Base-by-base conservation (phyloP, 2,329 filamentous ascomycete genomes). In the Boeremia lycopersici region DNA sequence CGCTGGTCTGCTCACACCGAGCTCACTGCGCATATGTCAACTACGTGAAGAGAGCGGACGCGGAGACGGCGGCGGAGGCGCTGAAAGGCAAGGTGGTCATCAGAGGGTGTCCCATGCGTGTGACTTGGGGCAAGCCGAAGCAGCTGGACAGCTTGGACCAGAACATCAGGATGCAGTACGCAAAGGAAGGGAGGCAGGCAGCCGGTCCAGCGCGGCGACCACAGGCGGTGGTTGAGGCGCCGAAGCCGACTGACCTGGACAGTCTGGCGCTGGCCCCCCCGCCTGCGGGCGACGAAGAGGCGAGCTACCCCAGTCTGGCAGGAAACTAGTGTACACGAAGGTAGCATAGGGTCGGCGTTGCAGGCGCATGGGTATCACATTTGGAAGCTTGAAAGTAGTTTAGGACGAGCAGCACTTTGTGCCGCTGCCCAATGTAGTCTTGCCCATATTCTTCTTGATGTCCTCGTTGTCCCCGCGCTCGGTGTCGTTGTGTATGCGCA, bases 1-100 rank as follows among this genome's bases (percentile, higher is more conserved):
- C 92, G 25, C 79, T 99, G 13, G 89, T 99, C 33, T 98, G 95
- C 76, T 97, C 93, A 6, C 95, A 99, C 78, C 92, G 96, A 79
- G 93, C 93, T 13, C 95, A 98, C 71, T 98, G 93, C 74, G 95
- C 95, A 1, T 99, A 98, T 71, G 82, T 99, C 77, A 99, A 99
- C 77, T 99, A 91, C 73, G 87, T 92, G 64, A 90, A 89, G 3
- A 85, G 95, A 53, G 86, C 91, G 58, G 89, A 85, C 1, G 95
- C 96, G 0, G 95, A 99, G 77, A 87, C 84, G 54, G 96, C 96
- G 0, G 91, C 95, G 0, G 86, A 86, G 30, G 86, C 90, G 17
- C 93, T 91, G 64, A 89, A 96, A 74, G 95, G 96, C 6, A 89
- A 89, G 58, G 91, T 92, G 0, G 86, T 98, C 6, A 90, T 99